phyloP scores from a whole-genome alignment of 176 grass and related monocot species.

The Musa troglodytarum region DNA sequence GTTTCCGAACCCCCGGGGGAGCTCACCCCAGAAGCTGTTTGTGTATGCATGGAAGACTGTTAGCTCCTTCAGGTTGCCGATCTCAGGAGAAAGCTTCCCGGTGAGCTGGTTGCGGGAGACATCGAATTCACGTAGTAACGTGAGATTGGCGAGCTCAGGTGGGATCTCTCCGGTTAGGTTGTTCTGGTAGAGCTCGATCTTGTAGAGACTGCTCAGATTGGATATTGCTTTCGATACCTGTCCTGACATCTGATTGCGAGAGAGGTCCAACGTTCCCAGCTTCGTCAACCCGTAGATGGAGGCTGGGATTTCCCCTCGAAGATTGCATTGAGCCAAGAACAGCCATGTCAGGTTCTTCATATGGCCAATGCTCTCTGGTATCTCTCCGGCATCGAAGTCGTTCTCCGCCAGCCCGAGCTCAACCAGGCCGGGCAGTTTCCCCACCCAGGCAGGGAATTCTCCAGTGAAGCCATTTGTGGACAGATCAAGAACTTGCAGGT shows the following conservation, averaged over 20 bases:
- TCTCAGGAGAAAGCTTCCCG: constrained; percentile 48
- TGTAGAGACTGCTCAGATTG: constrained; percentile 63
- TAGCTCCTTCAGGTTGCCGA: constrained; percentile 55
- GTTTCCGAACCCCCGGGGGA: constrained; percentile 58
- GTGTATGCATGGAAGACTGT: constrained; percentile 73
- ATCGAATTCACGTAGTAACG: constrained; percentile 76
- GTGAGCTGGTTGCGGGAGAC: constrained; percentile 73
- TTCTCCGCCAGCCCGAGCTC: constrained; percentile 77
- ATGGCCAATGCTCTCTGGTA: constrained; percentile 69
- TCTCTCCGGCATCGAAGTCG: constrained; percentile 40
- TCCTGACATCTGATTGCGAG: constrained; percentile 75
- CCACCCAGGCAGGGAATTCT: constrained; percentile 60
- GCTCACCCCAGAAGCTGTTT: constrained; percentile 73
- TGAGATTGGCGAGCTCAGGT: constrained; percentile 45
- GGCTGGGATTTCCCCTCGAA: constrained; percentile 61
- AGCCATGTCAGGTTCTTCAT: constrained; percentile 84
- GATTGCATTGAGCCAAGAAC: constrained; percentile 78
- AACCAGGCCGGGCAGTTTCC: constrained; percentile 38
- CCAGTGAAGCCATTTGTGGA: constrained; percentile 72
- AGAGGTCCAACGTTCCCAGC: constrained; percentile 79
- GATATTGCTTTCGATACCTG: constrained; percentile 56
- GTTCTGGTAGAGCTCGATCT: constrained; percentile 95
- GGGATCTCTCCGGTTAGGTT: constrained; percentile 91
- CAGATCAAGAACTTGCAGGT: constrained; percentile 65
- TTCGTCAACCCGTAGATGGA: constrained; percentile 48